Base-by-base conservation (phyloP, 768 basidiomycete genomes). In the Phaffia tasmanica region DNA sequence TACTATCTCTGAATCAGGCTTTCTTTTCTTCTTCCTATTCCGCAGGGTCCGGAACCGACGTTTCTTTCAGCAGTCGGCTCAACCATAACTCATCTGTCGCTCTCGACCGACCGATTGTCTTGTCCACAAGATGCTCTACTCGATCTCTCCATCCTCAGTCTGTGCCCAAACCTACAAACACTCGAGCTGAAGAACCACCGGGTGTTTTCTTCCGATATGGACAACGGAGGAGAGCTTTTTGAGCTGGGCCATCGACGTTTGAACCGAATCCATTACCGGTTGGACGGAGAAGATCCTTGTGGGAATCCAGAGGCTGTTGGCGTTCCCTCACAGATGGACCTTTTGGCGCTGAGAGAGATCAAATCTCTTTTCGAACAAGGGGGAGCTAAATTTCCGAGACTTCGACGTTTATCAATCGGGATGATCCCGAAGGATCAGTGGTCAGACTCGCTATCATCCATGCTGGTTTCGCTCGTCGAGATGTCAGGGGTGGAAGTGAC, bases 241-340 rank as follows among this genome's bases (percentile, higher is more conserved):
- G 25, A 32, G 23, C 55, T 5, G 11, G 35, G 35, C 11, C 53
- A 16, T 1, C 35, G 25, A 29, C 16, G 25, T 29, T 64, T 48
- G 42, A 57, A 15, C 18, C 46, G 56, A 11, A 64, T 64, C 25
- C 63, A 58, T 48, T 64, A 58, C 56, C 63, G 63, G 6, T 47
- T 64, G 56, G 63, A 64, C 46, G 27, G 8, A 18, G 55, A 25
- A 9, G 30, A n/a, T n/a, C 63, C 63, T 42, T 42, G 35, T 42
- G 35, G 35, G 35, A 11, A 42, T 4, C 35, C 35, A 42, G 35
- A 42, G 35, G 11, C 35, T 4, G 35, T 42, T 4, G 35, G 35
- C 4, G 6, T 11, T 42, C 35, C 35, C 35, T 42, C 35, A 42
- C 35, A 42, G 11, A 42, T 42, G 35, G 35, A 42, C 11, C 35